phyloP scores from a whole-genome alignment of 345 rosid genomes.

The Rhodomyrtus tomentosa region DNA sequence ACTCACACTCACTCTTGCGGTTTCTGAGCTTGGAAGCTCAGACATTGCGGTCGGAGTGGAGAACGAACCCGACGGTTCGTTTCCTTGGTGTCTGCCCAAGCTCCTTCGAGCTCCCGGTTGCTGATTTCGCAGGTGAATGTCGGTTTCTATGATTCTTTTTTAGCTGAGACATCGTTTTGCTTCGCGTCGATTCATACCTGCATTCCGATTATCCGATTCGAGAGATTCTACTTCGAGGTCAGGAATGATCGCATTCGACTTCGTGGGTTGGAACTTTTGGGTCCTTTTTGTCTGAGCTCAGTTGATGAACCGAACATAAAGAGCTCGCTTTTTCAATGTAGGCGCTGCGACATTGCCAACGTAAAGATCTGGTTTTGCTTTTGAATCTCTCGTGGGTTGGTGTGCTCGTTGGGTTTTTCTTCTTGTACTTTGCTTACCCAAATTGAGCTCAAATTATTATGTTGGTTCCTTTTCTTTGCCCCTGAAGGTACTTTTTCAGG shows the following conservation, averaged over 20 bases:
- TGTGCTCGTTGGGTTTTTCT: neutral
- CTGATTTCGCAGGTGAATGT: neutral
- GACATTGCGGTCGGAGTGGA: neutral
- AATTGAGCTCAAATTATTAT: neutral
- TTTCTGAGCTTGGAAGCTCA: neutral
- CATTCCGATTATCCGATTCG: neutral
- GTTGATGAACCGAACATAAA: neutral
- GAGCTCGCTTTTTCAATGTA: neutral
- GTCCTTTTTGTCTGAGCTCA: neutral
- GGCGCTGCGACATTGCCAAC: neutral
- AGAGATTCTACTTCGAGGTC: neutral
- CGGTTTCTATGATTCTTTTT: neutral
- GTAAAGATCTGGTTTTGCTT: neutral
- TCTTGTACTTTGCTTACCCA: neutral
- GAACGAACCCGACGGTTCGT: neutral
- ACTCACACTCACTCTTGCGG: neutral
- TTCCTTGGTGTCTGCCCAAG: neutral
- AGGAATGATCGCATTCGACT: neutral
- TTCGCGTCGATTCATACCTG: neutral
- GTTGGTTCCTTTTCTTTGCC: neutral
- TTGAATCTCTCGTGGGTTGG: neutral
- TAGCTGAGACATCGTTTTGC: neutral
- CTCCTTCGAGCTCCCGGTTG: neutral
- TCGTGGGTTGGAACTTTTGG: neutral
- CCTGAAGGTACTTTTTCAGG: neutral